Base-by-base conservation (phyloP, 2,329 filamentous ascomycete genomes). In the Diaporthe sp. region DNA sequence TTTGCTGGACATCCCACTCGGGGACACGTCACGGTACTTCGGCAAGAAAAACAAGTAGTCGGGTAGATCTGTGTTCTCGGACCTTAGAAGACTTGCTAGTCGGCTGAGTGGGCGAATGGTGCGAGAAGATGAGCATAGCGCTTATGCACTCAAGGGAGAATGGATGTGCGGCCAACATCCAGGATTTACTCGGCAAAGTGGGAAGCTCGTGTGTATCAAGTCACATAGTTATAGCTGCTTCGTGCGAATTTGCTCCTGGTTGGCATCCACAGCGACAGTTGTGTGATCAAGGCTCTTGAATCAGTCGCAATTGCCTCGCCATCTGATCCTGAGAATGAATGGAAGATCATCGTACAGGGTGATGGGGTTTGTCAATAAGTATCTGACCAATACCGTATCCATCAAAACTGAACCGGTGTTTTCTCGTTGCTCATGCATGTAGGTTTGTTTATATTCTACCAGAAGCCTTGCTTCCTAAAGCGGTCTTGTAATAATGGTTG, bases 1-100 rank as follows among this genome's bases (percentile, higher is more conserved):
- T 1, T 37, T 80, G 9, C 28, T 79, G 4, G 79, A 81, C 47
- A 53, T 81, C 1, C 80, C 80, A 0, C 77, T 81, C 0, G 80
- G 80, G 10, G 77, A 81, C 17, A 81, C 79, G 0, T 79, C 79
- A 15, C 63, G 77, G 6, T 81, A 80, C 31, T 80, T 81, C 68
- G 73, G 73, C 28, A 80, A 80, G 49, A 70, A 70, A 4, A 70
- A 55, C n/a, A 55, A 70, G 8, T 70, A 49, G 13, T 34, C 25
- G 4, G 17, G 25, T 65, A 17, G 28, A 10, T 15, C 17, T 22
- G 5, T 4, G 31, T 13, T 65, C 42, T 49, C 3, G 13, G 49
- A 28, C 8, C 13, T 25, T 20, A 13, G 44, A 10, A 17, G 39
- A 6, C 22, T 37, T 5, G 1, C 42, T 28, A 28, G 9, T 42